Percentiles rank a stretch among this genome's conserved stretches.
These are phyloP conservation scores for Trametes polyzona DNA, from an alignment of 1,284 basidiomycete genomes.

Conservation along the genomic window DNA sequence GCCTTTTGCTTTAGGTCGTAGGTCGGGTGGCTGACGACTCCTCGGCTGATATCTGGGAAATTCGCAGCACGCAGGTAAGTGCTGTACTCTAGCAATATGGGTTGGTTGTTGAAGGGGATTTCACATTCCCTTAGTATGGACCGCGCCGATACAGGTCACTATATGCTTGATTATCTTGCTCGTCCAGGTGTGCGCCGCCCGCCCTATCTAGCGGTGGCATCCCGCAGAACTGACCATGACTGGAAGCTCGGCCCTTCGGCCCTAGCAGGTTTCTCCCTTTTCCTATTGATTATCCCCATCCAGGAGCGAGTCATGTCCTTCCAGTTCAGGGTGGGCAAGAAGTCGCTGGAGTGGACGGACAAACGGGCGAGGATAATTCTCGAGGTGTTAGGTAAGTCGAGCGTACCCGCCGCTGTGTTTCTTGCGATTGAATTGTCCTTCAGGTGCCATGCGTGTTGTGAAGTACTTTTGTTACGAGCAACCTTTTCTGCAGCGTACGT, in stretches of 20 bases:
- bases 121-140: conserved; percentile 58
- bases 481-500: conserved; percentile 64
- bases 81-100: neutral
- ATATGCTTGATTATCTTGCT: conserved; percentile 66
- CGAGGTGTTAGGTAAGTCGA: conserved; percentile 69
- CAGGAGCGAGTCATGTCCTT: conserved; percentile 74
- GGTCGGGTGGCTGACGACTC: conserved; percentile 3
- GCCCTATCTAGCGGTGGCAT: neutral
- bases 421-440: neutral
- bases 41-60: neutral
- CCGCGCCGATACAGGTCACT: conserved; percentile 68
- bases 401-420: conserved; percentile 12
- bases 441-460: conserved; percentile 72
- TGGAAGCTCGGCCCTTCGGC: conserved; percentile 75
- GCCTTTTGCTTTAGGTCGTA: conserved; percentile 6
- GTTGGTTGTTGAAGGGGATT: too few species aligned
- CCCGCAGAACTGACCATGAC: neutral
- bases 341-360: conserved; percentile 74
- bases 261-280: conserved; percentile 77
- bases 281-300: conserved; percentile 69
- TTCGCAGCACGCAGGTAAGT: conserved; percentile 48
- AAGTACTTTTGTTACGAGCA: conserved; percentile 78
- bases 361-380: conserved; percentile 66
- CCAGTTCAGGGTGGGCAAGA: conserved; percentile 64
- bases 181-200: conserved; percentile 46